phyloP scores from a whole-genome alignment of 768 basidiomycete genomes.

The Auriscalpium orientale region DNA sequence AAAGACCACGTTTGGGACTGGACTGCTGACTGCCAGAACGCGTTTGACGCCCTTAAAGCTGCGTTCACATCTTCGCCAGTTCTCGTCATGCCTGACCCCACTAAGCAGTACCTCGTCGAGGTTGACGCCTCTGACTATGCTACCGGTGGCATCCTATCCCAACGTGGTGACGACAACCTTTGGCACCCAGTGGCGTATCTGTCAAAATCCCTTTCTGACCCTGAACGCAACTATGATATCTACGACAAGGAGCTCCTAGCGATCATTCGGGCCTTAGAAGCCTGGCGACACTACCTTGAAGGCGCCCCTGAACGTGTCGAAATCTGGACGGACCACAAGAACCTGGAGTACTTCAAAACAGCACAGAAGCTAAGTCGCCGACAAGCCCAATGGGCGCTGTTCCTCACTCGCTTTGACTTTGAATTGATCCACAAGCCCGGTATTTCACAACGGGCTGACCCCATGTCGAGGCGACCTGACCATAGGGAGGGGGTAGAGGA shows the following conservation, averaged over 20 bases:
- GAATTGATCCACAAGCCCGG: too few relatives aligned
- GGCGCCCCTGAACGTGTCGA: constrained; percentile 9
- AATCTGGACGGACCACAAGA: constrained; percentile 25
- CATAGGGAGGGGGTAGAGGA: not conserved
- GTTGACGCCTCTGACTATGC: constrained; percentile 20
- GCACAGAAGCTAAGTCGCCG: constrained; percentile 20
- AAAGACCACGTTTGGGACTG: constrained; percentile 21
- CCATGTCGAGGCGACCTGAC: not conserved
- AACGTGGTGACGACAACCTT: constrained; percentile 11
- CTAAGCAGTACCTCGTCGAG: constrained; percentile 11
- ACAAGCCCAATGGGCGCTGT: constrained; percentile 26
- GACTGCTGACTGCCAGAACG: constrained; percentile 16
- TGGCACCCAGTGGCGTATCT: constrained; percentile 20
- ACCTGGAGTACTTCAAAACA: constrained; percentile 21
- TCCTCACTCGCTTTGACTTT: not conserved
- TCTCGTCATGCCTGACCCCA: constrained; percentile 2
- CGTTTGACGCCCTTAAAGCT: constrained; percentile 22
- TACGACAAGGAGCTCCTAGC: constrained; percentile 26
- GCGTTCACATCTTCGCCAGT: constrained; percentile 13
- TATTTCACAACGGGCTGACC: too few relatives aligned
- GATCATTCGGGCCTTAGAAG: constrained; percentile 21
- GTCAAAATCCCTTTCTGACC: constrained; percentile 10
- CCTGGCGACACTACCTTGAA: constrained; percentile 21
- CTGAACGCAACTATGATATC: constrained; percentile 17
- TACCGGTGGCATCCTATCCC: constrained; percentile 22